Percentiles rank a stretch among this genome's conserved stretches.
These are phyloP conservation scores for Alternaria conjuncta DNA, from an alignment of 2,329 filamentous ascomycete species.

Conservation along the genomic window DNA sequence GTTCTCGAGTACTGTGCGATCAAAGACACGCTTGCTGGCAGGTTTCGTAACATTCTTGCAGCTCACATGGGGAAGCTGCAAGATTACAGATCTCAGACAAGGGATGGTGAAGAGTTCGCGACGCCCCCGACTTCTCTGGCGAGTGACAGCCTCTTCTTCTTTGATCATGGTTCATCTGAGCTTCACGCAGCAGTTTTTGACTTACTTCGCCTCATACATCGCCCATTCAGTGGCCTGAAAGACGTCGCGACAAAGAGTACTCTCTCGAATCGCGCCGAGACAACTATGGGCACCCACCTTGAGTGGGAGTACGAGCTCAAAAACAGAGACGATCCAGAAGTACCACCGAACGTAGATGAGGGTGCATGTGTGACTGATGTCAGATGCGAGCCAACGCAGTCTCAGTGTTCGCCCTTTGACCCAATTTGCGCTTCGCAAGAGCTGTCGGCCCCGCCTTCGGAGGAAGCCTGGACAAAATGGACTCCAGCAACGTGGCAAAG, in stretches of 20 bases:
- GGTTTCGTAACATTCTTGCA: conserved; percentile 10
- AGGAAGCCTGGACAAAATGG: conserved; percentile 1
- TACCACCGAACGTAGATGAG: neutral
- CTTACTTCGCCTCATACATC: conserved; percentile 18
- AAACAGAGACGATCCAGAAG: neutral
- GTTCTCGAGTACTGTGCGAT: conserved; percentile 12
- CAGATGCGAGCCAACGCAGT: neutral
- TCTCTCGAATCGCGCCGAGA: conserved; percentile 8
- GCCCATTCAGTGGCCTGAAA: conserved; percentile 14
- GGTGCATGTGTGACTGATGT: too few relatives aligned
- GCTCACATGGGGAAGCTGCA: conserved; percentile 7
- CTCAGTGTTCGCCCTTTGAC: neutral
- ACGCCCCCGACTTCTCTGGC: neutral
- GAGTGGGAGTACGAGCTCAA: conserved; percentile 14
- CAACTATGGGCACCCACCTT: conserved; percentile 10
- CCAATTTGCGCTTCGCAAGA: neutral
- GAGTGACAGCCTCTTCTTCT: conserved; percentile 16
- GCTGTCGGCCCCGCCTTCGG: neutral
- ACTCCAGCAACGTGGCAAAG: conserved; percentile 6
- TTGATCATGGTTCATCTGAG: conserved; percentile 8
- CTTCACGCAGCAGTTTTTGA: conserved; percentile 17
- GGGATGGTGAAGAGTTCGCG: neutral
- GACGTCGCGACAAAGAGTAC: conserved; percentile 1
- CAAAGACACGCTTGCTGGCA: conserved; percentile 8
- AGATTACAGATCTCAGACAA: neutral